Conservation (phyloP, 805 yeast genomes). For the Scheffersomyces lignosus region DNA sequence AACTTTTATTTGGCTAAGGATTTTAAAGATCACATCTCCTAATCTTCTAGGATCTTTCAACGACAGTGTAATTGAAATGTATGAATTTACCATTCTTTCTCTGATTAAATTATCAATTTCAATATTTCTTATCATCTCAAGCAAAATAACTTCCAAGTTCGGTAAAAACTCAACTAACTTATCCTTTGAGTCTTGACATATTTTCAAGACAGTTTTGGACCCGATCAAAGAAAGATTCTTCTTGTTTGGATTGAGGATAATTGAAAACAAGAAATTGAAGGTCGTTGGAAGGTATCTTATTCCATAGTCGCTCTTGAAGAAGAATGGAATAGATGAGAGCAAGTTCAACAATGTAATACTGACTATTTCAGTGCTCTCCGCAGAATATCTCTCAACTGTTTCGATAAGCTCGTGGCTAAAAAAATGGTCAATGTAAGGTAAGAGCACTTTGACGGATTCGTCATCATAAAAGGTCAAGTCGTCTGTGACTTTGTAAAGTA, state of each 20-base stretch:
- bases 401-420: conserved; percentile 23
- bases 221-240: conserved; percentile 36
- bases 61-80: conserved; percentile 61
- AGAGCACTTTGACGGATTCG: conserved; percentile 25
- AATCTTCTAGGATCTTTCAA: conserved; percentile 43
- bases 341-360: conserved; percentile 50
- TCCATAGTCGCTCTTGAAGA: conserved; percentile 51
- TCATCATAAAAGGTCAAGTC: conserved; percentile 46
- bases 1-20: conserved; percentile 20
- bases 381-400: conserved; percentile 9
- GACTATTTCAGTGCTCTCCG: conserved; percentile 1
- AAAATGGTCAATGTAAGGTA: conserved; percentile 24
- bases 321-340: conserved; percentile 60
- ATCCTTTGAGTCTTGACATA: conserved; percentile 55
- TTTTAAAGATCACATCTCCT: conserved; percentile 19
- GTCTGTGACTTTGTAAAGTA: conserved; percentile 56
- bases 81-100: conserved; percentile 61
- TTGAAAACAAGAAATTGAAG: conserved; percentile 54
- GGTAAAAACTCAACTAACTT: conserved; percentile 44
- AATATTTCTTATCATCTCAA: conserved; percentile 45
- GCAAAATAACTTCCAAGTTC: conserved; percentile 47
- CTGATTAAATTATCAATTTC: conserved; percentile 47
- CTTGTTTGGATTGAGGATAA: conserved; percentile 23
- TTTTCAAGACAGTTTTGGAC: conserved; percentile 55
- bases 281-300: conserved; percentile 46